Percentiles rank a stretch among this genome's conserved stretches.
phyloP scores from a whole-genome alignment of 495 filamentous ascomycete species.

The Xylaria curta region DNA sequence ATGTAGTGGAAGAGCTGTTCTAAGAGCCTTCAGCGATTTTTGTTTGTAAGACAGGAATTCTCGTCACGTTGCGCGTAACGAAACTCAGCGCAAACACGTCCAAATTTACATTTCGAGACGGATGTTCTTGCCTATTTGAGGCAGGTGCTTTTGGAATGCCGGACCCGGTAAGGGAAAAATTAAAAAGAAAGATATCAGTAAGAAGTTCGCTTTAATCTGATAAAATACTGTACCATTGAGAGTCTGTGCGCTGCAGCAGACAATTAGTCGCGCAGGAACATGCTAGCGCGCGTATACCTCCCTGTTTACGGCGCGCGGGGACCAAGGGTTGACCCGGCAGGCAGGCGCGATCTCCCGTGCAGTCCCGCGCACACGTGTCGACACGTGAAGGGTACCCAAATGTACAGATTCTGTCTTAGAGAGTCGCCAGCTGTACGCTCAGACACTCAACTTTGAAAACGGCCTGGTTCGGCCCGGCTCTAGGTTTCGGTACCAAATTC shows the following conservation, averaged over 20 bases:
- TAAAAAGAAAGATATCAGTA: background rate
- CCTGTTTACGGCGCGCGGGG: background rate
- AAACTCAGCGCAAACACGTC: background rate
- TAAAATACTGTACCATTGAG: background rate
- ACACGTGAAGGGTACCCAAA: slow-evolving; percentile 8
- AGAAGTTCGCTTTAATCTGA: slow-evolving; percentile 8
- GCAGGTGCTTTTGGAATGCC: background rate
- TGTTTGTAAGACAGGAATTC: background rate
- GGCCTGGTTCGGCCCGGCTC: slow-evolving; percentile 9
- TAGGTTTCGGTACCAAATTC: background rate
- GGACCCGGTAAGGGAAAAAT: background rate
- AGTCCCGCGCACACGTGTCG: slow-evolving; percentile 14
- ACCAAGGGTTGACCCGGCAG: slow-evolving; percentile 3
- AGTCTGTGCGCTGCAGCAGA: slow-evolving; percentile 20
- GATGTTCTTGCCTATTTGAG: slow-evolving; percentile 11
- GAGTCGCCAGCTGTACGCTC: background rate
- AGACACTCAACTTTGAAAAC: background rate
- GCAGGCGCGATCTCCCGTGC: slow-evolving; percentile 7
- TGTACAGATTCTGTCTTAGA: slow-evolving; percentile 18
- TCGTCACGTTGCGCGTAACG: slow-evolving; percentile 8
- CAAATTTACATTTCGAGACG: background rate
- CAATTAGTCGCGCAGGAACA: background rate
- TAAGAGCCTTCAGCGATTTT: background rate
- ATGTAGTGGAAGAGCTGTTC: background rate
- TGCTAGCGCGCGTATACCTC: background rate